Base-by-base conservation (phyloP, 768 basidiomycete species). In the Tylopilus felleus region DNA sequence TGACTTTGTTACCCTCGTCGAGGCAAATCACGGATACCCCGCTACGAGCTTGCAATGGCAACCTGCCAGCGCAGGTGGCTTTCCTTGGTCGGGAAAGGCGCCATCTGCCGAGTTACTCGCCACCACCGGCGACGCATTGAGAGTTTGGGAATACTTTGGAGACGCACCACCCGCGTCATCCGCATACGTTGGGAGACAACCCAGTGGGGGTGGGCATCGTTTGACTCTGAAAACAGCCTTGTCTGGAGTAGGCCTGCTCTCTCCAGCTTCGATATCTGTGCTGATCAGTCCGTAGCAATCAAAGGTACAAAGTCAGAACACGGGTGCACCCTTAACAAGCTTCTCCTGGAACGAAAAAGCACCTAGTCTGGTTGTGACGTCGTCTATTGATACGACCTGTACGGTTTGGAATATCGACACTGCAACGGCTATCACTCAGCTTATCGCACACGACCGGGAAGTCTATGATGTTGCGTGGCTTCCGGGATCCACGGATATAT, bases 401-500 rank as follows among this genome's bases (percentile, higher is more conserved):
- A 98, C 97, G 2, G 90, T 98, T 22, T 99, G 97, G 97, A 97
- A 99, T 71, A 91, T 99, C 67, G 90, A 96, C 64, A 92, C 92
- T 4, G 83, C 85, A 23, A 86, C 89, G 8, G 96, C 97, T 23
- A 84, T 98, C 67, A 99, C 97, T 3, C 97, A 98, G 71, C 84
- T 99, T 56, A 96, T 97, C 65, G 94, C 96, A 0, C 96, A 97
- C 72, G 94, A 98, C 76, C 84, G 91, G 44, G 89, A 95, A 74
- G 94, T 93, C 14, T 96, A 95, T 74, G 94, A 98, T 67, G 94
- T 97, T 39, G 94, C 93, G n/a, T 99, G 97, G 96, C 81, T 98
- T 13, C 97, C 97, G 6, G 83, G 86, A 23, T 95, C 93, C 9
- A 93, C 92, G 13, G 94, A 98, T 68, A 93, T 98, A 60, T 99